phyloP scores from a whole-genome alignment of 768 basidiomycete genomes.

The Trametes cubensis region DNA sequence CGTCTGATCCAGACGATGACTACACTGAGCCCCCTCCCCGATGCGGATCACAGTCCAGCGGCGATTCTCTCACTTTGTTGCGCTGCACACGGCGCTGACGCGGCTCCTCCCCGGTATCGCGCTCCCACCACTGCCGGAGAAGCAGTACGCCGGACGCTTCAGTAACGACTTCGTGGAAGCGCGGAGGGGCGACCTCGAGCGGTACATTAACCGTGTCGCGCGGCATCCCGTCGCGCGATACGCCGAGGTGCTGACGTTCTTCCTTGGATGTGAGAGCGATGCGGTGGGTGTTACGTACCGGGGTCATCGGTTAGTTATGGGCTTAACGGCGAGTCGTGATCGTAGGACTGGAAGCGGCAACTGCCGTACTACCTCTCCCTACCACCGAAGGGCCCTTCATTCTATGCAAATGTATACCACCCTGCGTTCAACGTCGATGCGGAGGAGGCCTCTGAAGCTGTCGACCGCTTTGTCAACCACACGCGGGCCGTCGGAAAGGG shows the following conservation, averaged over 20 bases:
- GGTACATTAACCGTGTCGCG: slow-evolving; percentile 70
- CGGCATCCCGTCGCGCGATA: slow-evolving; percentile 79
- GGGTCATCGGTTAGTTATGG: slow-evolving; percentile 7
- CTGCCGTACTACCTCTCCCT: slow-evolving; percentile 62
- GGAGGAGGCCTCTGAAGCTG: slow-evolving; percentile 63
- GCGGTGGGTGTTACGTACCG: slow-evolving; percentile 47
- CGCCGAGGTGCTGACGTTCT: slow-evolving; percentile 78
- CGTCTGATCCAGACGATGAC: slow-evolving; percentile 18
- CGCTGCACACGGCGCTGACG: slow-evolving; percentile 71
- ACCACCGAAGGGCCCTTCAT: slow-evolving; percentile 70
- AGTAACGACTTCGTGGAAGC: slow-evolving; percentile 83
- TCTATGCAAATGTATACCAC: slow-evolving; percentile 80
- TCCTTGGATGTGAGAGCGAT: slow-evolving; percentile 77
- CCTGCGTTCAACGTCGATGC: slow-evolving; percentile 82
- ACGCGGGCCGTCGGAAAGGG: slow-evolving; percentile 67
- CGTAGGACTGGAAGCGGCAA: slow-evolving; percentile 71
- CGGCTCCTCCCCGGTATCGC: slow-evolving; percentile 74
- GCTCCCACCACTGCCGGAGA: slow-evolving; percentile 82
- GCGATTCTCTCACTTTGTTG: slow-evolving; percentile 84
- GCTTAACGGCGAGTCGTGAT: background rate
- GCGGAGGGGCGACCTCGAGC: slow-evolving; percentile 76
- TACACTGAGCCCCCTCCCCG: slow-evolving; percentile 37
- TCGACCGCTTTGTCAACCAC: slow-evolving; percentile 67
- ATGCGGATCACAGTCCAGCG: slow-evolving; percentile 74
- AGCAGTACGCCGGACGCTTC: slow-evolving; percentile 82